Evolutionary conservation across 75 land plant species (phyloP), one percentile per base, ranked within the genome.

Genomic region (Isoetes taiwanensis): DNA sequence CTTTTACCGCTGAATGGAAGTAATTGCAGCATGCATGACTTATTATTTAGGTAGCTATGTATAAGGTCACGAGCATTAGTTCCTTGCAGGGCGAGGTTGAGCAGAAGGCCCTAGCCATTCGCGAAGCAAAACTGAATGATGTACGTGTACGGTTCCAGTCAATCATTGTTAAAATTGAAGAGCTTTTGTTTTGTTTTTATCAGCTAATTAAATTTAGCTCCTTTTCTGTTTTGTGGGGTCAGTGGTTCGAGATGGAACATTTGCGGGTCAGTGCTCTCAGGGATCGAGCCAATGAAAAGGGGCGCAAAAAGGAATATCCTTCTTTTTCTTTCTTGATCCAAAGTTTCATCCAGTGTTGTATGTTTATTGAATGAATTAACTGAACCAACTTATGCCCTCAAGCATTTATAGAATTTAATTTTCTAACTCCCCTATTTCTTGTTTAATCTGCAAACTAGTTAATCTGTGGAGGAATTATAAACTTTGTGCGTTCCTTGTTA

Each of bases 241-340:
- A 94, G 99, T 94, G 90, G 90, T 56, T 89, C 54, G 99, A 94
- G 61, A 60, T 74, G 42, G 99, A 94, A 64, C 66, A 76, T 4
- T 52, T 77, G 59, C 71, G 90, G 33, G 83, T 94, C 20, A 70
- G 73, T 64, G 88, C 87, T 73, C 96, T 94, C 37, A 69, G 99
- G 64, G 99, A 94, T 60, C 81, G 99, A 27, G 99, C 99, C 19
- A 94, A 93, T 67, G 99, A 94, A 67, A 75, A 69, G 50, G 99
- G 99, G 39, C 96, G 79, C 5, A 68, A 76, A 54, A 94, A 94
- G 59, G 86, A 94, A 89, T 94, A 94, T 94, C 99, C 99, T 89
- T 80, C 66, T 77, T 19, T 42, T 41, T 50, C 2, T 10, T 52
- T 41, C 9, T n/a, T n/a, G n/a, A n/a, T n/a, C n/a, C n/a, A n/a